These are phyloP conservation scores for Monilinia polystroma DNA, from an alignment of 2,329 filamentous ascomycete genomes.

Conservation along the genomic window DNA sequence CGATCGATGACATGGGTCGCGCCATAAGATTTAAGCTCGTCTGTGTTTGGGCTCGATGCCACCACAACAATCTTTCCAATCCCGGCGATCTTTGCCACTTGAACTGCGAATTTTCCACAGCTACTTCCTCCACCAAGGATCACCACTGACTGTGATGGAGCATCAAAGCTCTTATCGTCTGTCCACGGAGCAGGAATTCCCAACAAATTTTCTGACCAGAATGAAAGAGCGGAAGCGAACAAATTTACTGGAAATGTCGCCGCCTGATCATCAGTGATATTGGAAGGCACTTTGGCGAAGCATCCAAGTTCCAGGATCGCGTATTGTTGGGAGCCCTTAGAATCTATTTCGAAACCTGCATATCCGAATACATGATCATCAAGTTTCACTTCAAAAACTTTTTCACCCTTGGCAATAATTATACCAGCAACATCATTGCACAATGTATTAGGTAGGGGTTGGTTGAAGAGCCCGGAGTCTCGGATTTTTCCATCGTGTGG, in stretches of 20 bases:
- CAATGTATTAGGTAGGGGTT: slow-evolving; percentile 39
- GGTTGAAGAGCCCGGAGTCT: slow-evolving; percentile 40
- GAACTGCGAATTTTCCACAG: slow-evolving; percentile 40
- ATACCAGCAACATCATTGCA: slow-evolving; percentile 42
- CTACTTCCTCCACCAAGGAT: slow-evolving; percentile 42
- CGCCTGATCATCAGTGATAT: slow-evolving; percentile 41
- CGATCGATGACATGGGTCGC: slow-evolving; percentile 46
- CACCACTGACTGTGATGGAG: slow-evolving; percentile 29
- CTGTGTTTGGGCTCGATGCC: slow-evolving; percentile 36
- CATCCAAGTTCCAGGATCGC: slow-evolving; percentile 38
- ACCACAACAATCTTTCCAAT: slow-evolving; percentile 44
- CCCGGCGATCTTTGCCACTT: slow-evolving; percentile 40
- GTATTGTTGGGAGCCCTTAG: slow-evolving; percentile 43
- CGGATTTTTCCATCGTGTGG: slow-evolving; percentile 24
- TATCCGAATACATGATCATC: slow-evolving; percentile 18
- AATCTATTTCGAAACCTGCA: not conserved
- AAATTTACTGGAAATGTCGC: slow-evolving; percentile 43
- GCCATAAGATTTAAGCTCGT: slow-evolving; percentile 40
- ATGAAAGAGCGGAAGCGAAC: slow-evolving; percentile 32
- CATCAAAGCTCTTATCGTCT: slow-evolving; percentile 12
- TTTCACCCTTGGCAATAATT: slow-evolving; percentile 40
- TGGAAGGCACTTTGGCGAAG: slow-evolving; percentile 41
- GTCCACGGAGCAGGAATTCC: slow-evolving; percentile 17
- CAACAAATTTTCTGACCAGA: not conserved
- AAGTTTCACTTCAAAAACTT: slow-evolving; percentile 28